These are phyloP conservation scores for Pleurotus citrinopileatus DNA, from an alignment of 768 basidiomycete species.

Conservation along the genomic window DNA sequence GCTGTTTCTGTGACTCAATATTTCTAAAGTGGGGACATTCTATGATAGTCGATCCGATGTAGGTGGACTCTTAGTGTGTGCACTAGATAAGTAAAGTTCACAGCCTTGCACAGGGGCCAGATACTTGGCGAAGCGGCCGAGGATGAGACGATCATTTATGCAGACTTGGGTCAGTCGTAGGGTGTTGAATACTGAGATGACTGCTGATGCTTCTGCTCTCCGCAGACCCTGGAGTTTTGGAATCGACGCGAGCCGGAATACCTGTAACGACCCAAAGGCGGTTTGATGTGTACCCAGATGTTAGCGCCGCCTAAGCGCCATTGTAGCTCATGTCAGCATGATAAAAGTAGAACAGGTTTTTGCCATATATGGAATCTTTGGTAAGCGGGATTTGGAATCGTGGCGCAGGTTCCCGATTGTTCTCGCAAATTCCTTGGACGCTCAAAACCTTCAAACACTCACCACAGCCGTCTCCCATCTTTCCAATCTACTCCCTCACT, in stretches of 20 bases:
- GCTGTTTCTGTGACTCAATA: background rate
- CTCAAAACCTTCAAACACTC: conserved; percentile 13
- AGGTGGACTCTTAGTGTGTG: conserved; percentile 25
- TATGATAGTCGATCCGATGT: conserved; percentile 90
- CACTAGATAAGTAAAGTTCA: too few species aligned
- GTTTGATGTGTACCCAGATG: conserved; percentile 89
- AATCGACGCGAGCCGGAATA: conserved; percentile 73
- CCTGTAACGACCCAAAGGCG: conserved; percentile 91
- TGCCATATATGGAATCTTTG: background rate
- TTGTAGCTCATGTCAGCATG: background rate
- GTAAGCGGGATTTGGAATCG: conserved; percentile 5
- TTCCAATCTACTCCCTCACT: conserved; percentile 17
- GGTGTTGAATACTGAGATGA: background rate
- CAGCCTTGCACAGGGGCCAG: conserved; percentile 52
- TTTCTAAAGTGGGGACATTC: conserved; percentile 79
- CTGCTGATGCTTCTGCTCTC: background rate
- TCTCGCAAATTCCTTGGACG: conserved; percentile 9
- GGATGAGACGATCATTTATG: conserved; percentile 74
- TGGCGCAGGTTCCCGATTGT: conserved; percentile 6
- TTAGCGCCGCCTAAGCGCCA: conserved; percentile 31
- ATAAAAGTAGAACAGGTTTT: background rate
- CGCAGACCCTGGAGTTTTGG: conserved; percentile 50
- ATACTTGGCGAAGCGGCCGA: conserved; percentile 74
- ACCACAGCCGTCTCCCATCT: conserved; percentile 15
- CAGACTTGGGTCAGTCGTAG: conserved; percentile 74